phyloP scores from a whole-genome alignment of 306 rosid species.

The Acacia confusa region DNA sequence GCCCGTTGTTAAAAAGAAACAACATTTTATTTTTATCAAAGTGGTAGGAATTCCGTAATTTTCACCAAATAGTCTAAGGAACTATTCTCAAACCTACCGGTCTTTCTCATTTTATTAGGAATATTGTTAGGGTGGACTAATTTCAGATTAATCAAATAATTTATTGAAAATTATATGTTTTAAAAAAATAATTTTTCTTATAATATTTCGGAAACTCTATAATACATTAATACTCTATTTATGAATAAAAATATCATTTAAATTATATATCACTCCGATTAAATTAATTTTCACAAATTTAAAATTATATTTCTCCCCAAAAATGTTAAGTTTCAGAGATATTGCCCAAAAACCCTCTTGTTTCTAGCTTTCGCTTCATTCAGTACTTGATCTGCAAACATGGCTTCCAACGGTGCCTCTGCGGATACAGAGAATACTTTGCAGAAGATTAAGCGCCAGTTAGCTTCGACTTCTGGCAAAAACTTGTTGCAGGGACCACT shows the following conservation, averaged over 20 bases:
- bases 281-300: not conserved
- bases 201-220: too few relatives aligned
- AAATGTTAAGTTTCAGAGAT: not conserved
- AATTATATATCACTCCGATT: too few relatives aligned
- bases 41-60: not conserved
- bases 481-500: constrained; percentile 94
- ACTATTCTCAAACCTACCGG: constrained; percentile 38
- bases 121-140: not conserved
- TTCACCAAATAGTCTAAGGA: constrained; percentile 37
- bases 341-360: constrained; percentile 34
- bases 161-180: too few relatives aligned
- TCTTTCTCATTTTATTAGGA: not conserved
- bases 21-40: not conserved
- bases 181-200: too few relatives aligned
- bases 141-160: not conserved
- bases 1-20: not conserved
- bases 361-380: constrained; percentile 1
- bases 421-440: constrained; percentile 77
- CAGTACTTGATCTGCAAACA: constrained; percentile 43
- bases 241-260: too few relatives aligned
- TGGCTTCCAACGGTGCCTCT: constrained; percentile 77
- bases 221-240: too few relatives aligned
- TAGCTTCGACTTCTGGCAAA: constrained; percentile 90
- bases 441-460: constrained; percentile 97
- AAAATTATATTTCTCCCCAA: not conserved